phyloP scores from a whole-genome alignment of 1,139 yeast species.

The Suhomyces terraborum region DNA sequence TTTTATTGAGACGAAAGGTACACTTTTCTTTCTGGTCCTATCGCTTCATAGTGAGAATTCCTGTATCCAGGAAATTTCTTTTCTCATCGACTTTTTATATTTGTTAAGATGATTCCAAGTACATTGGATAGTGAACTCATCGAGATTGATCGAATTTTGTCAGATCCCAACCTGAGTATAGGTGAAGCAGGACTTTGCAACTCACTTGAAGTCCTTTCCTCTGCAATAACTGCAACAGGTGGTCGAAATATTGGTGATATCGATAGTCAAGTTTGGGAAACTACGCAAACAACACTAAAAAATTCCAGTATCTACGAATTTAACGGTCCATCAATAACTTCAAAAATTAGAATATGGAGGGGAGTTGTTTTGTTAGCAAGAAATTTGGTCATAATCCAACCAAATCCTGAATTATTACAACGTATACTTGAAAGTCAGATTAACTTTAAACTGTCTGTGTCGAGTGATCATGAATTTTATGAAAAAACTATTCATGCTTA shows the following conservation, averaged over 20 bases:
- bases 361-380: constrained; percentile 1
- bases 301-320: neutral
- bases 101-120: neutral
- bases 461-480: constrained; percentile 8
- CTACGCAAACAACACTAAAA: neutral
- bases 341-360: neutral
- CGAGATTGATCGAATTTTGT: neutral
- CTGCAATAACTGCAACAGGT: neutral
- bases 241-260: neutral
- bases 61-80: neutral
- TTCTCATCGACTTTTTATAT: neutral
- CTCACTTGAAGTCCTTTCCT: neutral
- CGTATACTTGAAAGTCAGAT: constrained; percentile 1
- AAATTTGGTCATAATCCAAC: constrained; percentile 3
- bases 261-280: neutral
- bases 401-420: neutral
- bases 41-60: neutral
- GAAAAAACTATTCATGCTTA: constrained; percentile 15
- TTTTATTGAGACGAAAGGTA: too few relatives aligned
- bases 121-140: neutral
- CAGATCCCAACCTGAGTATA: neutral
- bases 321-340: neutral
- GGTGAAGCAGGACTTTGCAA: neutral
- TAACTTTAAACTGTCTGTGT: constrained; percentile 4
- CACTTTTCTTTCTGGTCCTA: too few relatives aligned